A percentile compares a stretch with the other conserved stretches of the same genome.
Conservation (phyloP, 2,329 filamentous ascomycete genomes). For the Clathrospora elynae region DNA sequence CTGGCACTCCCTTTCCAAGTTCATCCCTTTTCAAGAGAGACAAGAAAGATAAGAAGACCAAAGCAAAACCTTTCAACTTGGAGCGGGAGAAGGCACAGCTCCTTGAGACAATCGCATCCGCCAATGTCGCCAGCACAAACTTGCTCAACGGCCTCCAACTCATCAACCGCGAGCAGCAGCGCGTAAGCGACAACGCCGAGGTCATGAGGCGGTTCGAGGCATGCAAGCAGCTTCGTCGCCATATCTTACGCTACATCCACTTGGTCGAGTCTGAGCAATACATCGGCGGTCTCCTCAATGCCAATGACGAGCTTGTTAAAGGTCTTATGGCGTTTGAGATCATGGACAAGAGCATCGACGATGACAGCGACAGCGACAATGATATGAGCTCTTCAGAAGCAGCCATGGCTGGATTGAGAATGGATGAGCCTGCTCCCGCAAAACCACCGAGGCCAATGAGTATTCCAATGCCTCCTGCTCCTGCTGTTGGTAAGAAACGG, state of each 20-base stretch:
- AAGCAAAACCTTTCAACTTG: slow-evolving; percentile 74
- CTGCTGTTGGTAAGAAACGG: slow-evolving; percentile 44
- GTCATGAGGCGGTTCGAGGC: slow-evolving; percentile 79
- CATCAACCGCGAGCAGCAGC: slow-evolving; percentile 86
- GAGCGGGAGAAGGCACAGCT: slow-evolving; percentile 87
- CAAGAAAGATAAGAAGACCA: slow-evolving; percentile 59
- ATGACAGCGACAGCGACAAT: slow-evolving; percentile 68
- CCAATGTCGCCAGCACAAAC: slow-evolving; percentile 89
- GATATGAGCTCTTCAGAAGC: slow-evolving; percentile 48
- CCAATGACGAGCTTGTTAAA: slow-evolving; percentile 93
- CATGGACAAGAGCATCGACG: slow-evolving; percentile 82
- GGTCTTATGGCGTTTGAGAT: slow-evolving; percentile 95
- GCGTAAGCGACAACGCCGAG: slow-evolving; percentile 80
- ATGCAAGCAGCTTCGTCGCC: slow-evolving; percentile 83
- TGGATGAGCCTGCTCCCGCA: slow-evolving; percentile 53
- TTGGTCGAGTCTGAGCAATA: slow-evolving; percentile 87
- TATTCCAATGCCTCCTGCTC: slow-evolving; percentile 45
- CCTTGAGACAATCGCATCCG: slow-evolving; percentile 84
- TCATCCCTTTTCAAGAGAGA: slow-evolving; percentile 60
- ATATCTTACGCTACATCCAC: slow-evolving; percentile 90
- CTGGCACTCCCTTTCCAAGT: slow-evolving; percentile 49
- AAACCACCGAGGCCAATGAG: slow-evolving; percentile 56
- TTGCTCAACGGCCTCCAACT: slow-evolving; percentile 83
- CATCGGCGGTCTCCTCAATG: slow-evolving; percentile 86
- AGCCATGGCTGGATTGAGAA: slow-evolving; percentile 53